Base-by-base conservation (phyloP, 2,329 filamentous ascomycete genomes). In the Myriosclerotinia curreyana region DNA sequence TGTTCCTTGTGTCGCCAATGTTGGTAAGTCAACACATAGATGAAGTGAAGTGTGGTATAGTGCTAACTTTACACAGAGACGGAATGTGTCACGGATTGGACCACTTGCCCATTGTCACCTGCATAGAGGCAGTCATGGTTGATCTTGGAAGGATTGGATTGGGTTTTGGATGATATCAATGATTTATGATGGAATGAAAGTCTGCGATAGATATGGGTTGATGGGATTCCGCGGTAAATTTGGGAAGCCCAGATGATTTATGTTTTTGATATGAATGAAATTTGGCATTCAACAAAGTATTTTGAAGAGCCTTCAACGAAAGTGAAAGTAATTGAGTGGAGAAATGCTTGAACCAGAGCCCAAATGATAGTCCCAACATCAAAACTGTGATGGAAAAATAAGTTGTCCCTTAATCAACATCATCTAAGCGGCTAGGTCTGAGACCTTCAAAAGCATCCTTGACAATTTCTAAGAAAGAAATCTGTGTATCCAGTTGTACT, bases 71-170 rank as follows among this genome's bases (percentile, higher is more conserved):
- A 44, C n/a, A 36, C 28, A 56, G 54, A 56, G 25, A 40, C 54
- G 7, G 54, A 56, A 46, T 56, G 54, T 15, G 34, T 34, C 28
- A 46, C 54, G 28, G 54, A 56, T 46, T 56, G 54, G 54, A 46
- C 54, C 11, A 56, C 54, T 46, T 56, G 54, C 28, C 11, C 54
- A 15, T 46, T 56, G 12, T 25, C 54, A 46, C 20, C 40, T 56
- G 40, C 54, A n/a, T 56, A 56, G 28, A 56, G 25, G 11, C 53
- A n/a, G 25, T n/a, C 31, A 14, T 12, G 15, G 15, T 55, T 44
- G 2, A 44, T 44, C 6, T 9, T 31, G 38, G 25, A 44, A 8
- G 22, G 5, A 44, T 12, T n/a, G 15, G 42, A 28, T 28, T 42
- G 22, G 17, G 12, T 12, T n/a, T 12, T n/a, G 22, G 38, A 54